Evolutionary conservation across 768 basidiomycete genomes (phyloP), one percentile per base, ranked within the genome.

Genomic region (Kwoniella newhampshirensis): DNA sequence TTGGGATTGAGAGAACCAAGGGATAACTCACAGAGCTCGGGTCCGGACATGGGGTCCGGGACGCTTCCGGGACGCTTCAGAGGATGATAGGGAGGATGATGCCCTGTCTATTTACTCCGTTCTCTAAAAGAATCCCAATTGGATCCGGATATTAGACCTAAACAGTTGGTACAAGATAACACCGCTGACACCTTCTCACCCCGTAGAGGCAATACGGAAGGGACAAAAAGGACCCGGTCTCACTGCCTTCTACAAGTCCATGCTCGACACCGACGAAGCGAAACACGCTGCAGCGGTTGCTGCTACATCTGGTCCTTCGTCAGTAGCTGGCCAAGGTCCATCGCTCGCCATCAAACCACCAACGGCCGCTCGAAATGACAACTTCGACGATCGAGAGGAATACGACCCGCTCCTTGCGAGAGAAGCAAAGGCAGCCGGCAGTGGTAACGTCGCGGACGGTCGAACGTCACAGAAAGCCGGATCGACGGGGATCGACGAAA

Each of bases 201-300:
- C 23, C n/a, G 4, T 52, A 79, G 78, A 76, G 59, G 65, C 64
- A 17, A 58, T 74, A 39, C 63, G 71, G 11, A 71, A 70, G 48
- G 60, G 62, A 9, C 71, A 76, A 32, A 68, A 65, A 27, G 75
- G 76, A 17, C 74, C 78, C 8, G 77, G 77, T 53, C 60, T 76
- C n/a, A 67, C 74, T 2, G 73, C 75, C 37, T 76, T 76, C 64
- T 77, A 77, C 57, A 63, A 66, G 36, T 66, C 65, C 13, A 77
- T 79, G 70, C 70, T 78, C 32, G 71, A 76, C 25, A 62, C 68
- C 25, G 64, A 67, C 26, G 73, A 73, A 40, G 70, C 68, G 5
- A 68, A 71, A 57, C 91, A 97, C 63, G 88, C 88, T 66, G 91
- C 88, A 54, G 85, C 94, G 0, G 85, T 97, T 18, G 87, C 86